Percentiles rank a stretch among this genome's conserved stretches.
Evolutionary conservation across 345 rosid genomes (phyloP).

Genomic region (Raphanus sativus): DNA sequence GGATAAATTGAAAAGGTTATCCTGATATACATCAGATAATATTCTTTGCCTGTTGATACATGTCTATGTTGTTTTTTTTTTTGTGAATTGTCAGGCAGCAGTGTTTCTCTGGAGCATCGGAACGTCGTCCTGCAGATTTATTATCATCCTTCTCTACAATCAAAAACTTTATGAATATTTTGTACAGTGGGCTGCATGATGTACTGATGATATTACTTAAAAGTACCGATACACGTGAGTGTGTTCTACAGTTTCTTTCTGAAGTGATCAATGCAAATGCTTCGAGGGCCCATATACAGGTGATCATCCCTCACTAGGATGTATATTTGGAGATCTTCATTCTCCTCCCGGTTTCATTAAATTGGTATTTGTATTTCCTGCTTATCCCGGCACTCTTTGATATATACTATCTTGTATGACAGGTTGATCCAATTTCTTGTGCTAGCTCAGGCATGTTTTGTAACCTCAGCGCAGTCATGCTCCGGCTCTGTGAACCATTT

Average conservation of each 20-base stretch:
- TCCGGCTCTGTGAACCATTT: conserved; percentile 87
- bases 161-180: conserved; percentile 70
- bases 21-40: neutral
- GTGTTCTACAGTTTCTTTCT: conserved; percentile 88
- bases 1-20: neutral
- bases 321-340: neutral
- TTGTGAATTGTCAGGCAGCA: conserved; percentile 67
- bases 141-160: conserved; percentile 85
- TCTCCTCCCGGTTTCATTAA: conserved; percentile 4
- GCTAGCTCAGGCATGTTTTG: conserved; percentile 99
- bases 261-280: conserved; percentile 93
- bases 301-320: conserved; percentile 17
- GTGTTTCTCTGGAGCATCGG: conserved; percentile 90
- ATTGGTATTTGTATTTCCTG: conserved; percentile 1
- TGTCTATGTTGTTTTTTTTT: conserved; percentile 5
- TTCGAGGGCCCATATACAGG: conserved; percentile 92
- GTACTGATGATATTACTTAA: conserved; percentile 70
- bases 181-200: conserved; percentile 68
- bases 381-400: conserved; percentile 4
- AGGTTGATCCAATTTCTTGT: conserved; percentile 94
- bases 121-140: conserved; percentile 74
- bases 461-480: conserved; percentile 96
- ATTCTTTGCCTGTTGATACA: neutral
- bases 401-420: conserved; percentile 32
- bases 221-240: conserved; percentile 69